phyloP scores from a whole-genome alignment of 257 asterid genomes.

The Forsythia viridissima region DNA sequence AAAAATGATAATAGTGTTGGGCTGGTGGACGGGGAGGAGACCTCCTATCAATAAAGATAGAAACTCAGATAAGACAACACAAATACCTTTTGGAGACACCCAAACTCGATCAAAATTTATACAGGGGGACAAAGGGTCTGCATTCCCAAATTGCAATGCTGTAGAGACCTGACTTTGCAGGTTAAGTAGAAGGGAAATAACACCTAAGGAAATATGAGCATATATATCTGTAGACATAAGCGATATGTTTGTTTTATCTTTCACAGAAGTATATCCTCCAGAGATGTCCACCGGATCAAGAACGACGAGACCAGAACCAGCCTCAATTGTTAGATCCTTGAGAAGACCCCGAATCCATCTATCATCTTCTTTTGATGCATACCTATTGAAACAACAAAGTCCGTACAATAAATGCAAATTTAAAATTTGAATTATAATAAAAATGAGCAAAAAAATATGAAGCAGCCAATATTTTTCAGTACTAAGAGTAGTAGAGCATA shows the following conservation, averaged over 20 bases:
- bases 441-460: background rate
- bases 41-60: background rate
- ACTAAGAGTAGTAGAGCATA: background rate
- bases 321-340: conserved; percentile 88
- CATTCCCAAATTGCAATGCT: conserved; percentile 86
- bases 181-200: conserved; percentile 85
- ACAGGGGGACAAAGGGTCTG: conserved; percentile 87
- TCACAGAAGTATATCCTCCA: conserved; percentile 92
- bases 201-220: conserved; percentile 91
- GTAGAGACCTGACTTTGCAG: conserved; percentile 85
- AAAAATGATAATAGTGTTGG: background rate
- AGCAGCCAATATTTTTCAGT: background rate
- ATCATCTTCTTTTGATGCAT: conserved; percentile 92
- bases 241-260: conserved; percentile 85
- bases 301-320: conserved; percentile 95
- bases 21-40: background rate
- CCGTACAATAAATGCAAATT: conserved; percentile 4
- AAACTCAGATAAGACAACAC: conserved; percentile 17
- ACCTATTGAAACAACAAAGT: conserved; percentile 56
- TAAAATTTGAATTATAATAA: conserved; percentile 6
- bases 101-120: conserved; percentile 85
- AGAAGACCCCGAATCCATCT: conserved; percentile 88
- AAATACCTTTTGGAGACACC: conserved; percentile 89
- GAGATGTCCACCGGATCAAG: conserved; percentile 98
- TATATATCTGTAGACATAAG: conserved; percentile 77